A percentile compares a stretch with the other conserved stretches of the same genome.
Conservation (phyloP, 768 basidiomycete species). For the Suillus subluteus region DNA sequence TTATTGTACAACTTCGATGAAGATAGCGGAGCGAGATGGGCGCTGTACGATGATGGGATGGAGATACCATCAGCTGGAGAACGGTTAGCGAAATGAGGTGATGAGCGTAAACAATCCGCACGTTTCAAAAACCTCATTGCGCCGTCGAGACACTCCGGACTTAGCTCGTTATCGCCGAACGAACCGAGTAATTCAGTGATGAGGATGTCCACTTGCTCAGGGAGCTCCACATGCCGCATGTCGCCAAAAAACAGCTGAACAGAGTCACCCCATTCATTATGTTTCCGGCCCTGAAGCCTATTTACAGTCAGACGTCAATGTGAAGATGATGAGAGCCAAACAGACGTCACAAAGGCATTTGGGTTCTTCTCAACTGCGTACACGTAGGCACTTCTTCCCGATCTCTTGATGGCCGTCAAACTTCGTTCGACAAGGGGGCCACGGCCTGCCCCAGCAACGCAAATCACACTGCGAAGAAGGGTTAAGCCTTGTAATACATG, state of each 20-base stretch:
- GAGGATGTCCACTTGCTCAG: slow-evolving; percentile 89
- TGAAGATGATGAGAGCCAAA: slow-evolving; percentile 23
- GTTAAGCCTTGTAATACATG: slow-evolving; percentile 9
- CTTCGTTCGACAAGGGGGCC: slow-evolving; percentile 91
- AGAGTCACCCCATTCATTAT: slow-evolving; percentile 78
- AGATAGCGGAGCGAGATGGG: slow-evolving; percentile 91
- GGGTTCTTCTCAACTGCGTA: slow-evolving; percentile 98
- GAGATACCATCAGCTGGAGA: slow-evolving; percentile 85
- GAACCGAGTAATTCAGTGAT: slow-evolving; percentile 96
- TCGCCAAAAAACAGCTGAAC: slow-evolving; percentile 92
- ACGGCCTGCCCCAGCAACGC: slow-evolving; percentile 93
- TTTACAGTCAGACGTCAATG: slow-evolving; percentile 18
- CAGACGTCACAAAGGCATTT: slow-evolving; percentile 93
- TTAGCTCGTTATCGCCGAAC: slow-evolving; percentile 98
- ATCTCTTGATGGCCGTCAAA: slow-evolving; percentile 72
- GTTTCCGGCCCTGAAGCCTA: slow-evolving; percentile 85
- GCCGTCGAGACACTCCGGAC: slow-evolving; percentile 97
- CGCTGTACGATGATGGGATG: slow-evolving; percentile 95
- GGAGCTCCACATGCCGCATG: slow-evolving; percentile 84
- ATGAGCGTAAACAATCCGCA: slow-evolving; percentile 32
- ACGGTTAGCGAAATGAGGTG: slow-evolving; percentile 18
- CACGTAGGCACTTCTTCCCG: slow-evolving; percentile 62
- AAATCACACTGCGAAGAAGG: slow-evolving; percentile 63
- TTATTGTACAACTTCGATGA: slow-evolving; percentile 92
- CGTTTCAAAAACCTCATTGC: slow-evolving; percentile 92